A percentile compares a stretch with the other conserved stretches of the same genome.
These are phyloP conservation scores for Aureobasidium leucospermi DNA, from an alignment of 2,329 filamentous ascomycete genomes.

Conservation along the genomic window DNA sequence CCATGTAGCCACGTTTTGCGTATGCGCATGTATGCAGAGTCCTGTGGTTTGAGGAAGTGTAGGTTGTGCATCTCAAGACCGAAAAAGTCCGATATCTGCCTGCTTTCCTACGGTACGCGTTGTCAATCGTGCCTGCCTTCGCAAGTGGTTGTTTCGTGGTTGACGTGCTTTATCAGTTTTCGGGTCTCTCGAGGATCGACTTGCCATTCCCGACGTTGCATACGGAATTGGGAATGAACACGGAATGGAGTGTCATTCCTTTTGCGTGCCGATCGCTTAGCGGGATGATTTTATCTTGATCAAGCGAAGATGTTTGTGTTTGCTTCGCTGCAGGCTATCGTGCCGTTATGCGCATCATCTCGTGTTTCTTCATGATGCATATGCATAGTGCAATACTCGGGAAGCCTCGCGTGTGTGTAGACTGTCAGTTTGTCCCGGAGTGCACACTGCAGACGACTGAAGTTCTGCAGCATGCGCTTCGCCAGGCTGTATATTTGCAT, in stretches of 20 bases:
- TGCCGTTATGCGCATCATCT: slow-evolving; percentile 1
- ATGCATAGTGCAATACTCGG: neutral
- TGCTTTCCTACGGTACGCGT: neutral
- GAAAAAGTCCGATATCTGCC: neutral
- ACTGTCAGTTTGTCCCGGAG: neutral
- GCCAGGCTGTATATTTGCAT: neutral
- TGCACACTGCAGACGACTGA: neutral
- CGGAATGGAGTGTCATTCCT: neutral
- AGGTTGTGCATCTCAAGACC: neutral
- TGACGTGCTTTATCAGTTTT: neutral
- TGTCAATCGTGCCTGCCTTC: neutral
- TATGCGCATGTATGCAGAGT: neutral
- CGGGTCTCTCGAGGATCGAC: neutral
- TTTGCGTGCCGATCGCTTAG: neutral
- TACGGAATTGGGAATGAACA: neutral
- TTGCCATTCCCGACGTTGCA: neutral
- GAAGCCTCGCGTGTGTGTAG: neutral
- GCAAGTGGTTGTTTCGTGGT: slow-evolving; percentile 5
- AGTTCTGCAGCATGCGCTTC: neutral
- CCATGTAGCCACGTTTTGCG: neutral
- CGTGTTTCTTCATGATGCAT: neutral
- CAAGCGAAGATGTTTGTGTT: too few species aligned
- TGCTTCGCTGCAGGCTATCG: neutral
- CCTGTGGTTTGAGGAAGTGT: too few species aligned
- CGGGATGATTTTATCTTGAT: too few species aligned